phyloP scores from a whole-genome alignment of 495 filamentous ascomycete species.

The Trichoderma orchidacearum region DNA sequence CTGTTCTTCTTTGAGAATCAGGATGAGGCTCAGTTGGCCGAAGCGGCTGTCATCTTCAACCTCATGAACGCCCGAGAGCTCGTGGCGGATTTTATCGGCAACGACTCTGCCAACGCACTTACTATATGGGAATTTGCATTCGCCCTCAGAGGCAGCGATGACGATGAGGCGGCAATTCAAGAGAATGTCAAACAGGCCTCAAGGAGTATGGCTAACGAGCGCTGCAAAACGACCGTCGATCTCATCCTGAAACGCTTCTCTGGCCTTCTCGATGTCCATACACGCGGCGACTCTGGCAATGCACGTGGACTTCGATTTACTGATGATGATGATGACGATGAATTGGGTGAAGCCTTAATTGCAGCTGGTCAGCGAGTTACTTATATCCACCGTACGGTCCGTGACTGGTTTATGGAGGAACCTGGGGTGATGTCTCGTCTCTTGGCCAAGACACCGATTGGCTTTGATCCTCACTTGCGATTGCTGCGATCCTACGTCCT shows the following conservation, averaged over 20 bases:
- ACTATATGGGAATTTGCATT: conserved; percentile 9
- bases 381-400: conserved; percentile 7
- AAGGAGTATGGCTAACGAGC: not conserved
- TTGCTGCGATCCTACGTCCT: conserved; percentile 8
- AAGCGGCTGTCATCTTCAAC: conserved; percentile 3
- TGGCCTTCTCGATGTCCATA: conserved; percentile 2
- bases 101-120: conserved; percentile 5
- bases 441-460: not conserved
- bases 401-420: conserved; percentile 6
- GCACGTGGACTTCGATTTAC: not conserved
- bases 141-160: not conserved
- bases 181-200: not conserved
- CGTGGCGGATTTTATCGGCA: conserved; percentile 5
- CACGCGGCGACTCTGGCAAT: not conserved
- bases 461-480: conserved; percentile 9
- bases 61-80: conserved; percentile 6
- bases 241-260: not conserved
- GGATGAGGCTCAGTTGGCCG: not conserved
- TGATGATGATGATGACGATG: not conserved
- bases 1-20: conserved; percentile 4
- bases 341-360: not conserved
- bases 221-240: not conserved
- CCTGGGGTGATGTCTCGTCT: conserved; percentile 2
- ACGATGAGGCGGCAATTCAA: not conserved
- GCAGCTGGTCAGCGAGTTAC: conserved; percentile 1